Base-by-base conservation (phyloP, 306 rosid species). In the Corylus avellana region DNA sequence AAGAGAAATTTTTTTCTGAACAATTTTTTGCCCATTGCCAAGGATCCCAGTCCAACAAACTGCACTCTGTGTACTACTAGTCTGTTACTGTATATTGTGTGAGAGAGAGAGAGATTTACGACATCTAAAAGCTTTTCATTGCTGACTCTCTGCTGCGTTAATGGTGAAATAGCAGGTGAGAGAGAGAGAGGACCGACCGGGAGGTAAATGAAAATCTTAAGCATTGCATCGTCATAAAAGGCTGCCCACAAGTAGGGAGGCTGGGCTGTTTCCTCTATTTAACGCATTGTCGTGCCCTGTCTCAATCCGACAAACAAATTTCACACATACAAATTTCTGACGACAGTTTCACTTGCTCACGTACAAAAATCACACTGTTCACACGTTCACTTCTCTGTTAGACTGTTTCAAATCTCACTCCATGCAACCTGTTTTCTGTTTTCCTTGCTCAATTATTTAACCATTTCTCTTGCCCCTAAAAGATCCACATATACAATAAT, bases 101-200 rank as follows among this genome's bases (percentile, higher is more conserved):
- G 25, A 22, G 25, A 22, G 25, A 22, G 22, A 22, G 25, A 22
- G 25, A 22, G 25, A 22, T 22, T 22, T 22, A 22, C 25, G 25
- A 22, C 25, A 22, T 22, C 56, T 84, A 84, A 86, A 84, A 85
- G 50, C 68, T 77, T 87, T 82, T 87, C 88, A 84, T 84, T 86
- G 55, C 84, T 85, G 80, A 80, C 35, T 76, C 75, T 42, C 81
- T 82, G 88, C 74, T 83, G 53, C 75, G 7, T 42, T 42, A 42
- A 49, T 62, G 64, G 67, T 50, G 54, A 54, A 54, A 54, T 16
- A 17, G 61, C 59, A 47, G 46, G 71, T 55, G 67, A 54, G 4
- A 67, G 75, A 22, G 75, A 51, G 64, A 50, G 63, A 75, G 25
- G 47, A 49, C 62, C 14, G 37, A 72, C 39, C 48, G 47, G 49